Evolutionary conservation across 805 yeast species (phyloP).

Genomic region (Wickerhamomyces sydowiorum): DNA sequence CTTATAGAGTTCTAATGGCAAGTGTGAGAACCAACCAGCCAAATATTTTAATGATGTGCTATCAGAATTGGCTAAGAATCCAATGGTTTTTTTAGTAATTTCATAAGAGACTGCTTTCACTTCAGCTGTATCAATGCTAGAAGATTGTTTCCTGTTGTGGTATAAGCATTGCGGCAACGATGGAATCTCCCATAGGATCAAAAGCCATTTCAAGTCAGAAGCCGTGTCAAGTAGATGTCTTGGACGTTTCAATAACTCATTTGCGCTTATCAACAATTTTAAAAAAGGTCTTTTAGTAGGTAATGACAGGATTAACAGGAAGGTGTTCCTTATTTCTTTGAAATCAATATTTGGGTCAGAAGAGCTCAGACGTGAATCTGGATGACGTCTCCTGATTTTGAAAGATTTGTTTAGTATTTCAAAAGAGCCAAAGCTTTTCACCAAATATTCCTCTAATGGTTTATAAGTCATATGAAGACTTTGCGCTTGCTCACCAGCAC

Average conservation of each 20-base stretch:
- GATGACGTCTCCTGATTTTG: slow-evolving; percentile 15
- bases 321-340: slow-evolving; percentile 40
- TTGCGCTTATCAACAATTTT: slow-evolving; percentile 45
- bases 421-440: slow-evolving; percentile 40
- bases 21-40: slow-evolving; percentile 50
- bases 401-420: slow-evolving; percentile 52
- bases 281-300: slow-evolving; percentile 60
- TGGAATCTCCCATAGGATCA: slow-evolving; percentile 69
- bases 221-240: slow-evolving; percentile 32
- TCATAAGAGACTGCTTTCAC: slow-evolving; percentile 59
- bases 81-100: slow-evolving; percentile 61
- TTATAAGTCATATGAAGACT: slow-evolving; percentile 27
- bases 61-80: slow-evolving; percentile 53
- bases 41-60: slow-evolving; percentile 35
- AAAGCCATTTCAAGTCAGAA: slow-evolving; percentile 46
- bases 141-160: slow-evolving; percentile 11
- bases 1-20: slow-evolving; percentile 37
- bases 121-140: slow-evolving; percentile 37
- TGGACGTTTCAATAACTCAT: slow-evolving; percentile 48
- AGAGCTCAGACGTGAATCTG: slow-evolving; percentile 17
- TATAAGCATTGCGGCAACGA: slow-evolving; percentile 43
- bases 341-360: slow-evolving; percentile 40
- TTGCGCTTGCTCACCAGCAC: not conserved
- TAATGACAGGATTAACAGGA: slow-evolving; percentile 37
- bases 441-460: slow-evolving; percentile 46